Base-by-base conservation (phyloP, 1,284 basidiomycete species). In the Apiotrichum brassicae region DNA sequence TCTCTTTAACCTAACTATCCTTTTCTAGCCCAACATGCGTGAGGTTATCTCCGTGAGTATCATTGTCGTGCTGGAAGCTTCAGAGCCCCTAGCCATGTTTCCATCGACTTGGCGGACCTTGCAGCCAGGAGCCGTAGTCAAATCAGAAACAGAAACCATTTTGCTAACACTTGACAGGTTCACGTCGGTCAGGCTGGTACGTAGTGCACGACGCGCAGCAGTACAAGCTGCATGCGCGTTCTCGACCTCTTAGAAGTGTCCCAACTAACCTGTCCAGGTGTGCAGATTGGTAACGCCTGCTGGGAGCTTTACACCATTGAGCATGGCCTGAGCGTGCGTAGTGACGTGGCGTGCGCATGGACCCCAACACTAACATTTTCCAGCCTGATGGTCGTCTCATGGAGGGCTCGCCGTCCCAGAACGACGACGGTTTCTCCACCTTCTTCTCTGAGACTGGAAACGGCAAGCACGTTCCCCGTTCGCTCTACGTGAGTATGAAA, bases 261-360 rank as follows among this genome's bases (percentile, higher is more conserved):
- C 23, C 24, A 23, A 8, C 35, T 12, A 14, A 24, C 7, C 7
- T 43, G 11, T 11, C 25, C 57, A 68, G 74, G 75, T 73, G 72
- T 74, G 49, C 74, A 76, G 63, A 93, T 95, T 67, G 90, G 91
- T 73, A 94, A 94, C 71, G 90, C 90, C 71, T 93, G 89, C 77
- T 93, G 93, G 94, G 93, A 97, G 76, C 82, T 98, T 59, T 98
- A 99, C 80, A 95, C 92, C 62, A 82, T 94, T 65, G 95, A 99
- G 78, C 95, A 99, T 75, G 93, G 93, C 70, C 81, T 99, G 62
- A 89, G 85, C 75, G 90, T 93, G 66, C 72, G 85, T 81, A 45
- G 34, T 46, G 41, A 43, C 41, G 41, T 43, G 41, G 41, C 41
- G 41, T 30, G 28, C 14, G 14, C 9, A 30, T 30, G 40, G 36